Base-by-base conservation (phyloP, 352 stramenopile species). In the Detonula confervacea region DNA sequence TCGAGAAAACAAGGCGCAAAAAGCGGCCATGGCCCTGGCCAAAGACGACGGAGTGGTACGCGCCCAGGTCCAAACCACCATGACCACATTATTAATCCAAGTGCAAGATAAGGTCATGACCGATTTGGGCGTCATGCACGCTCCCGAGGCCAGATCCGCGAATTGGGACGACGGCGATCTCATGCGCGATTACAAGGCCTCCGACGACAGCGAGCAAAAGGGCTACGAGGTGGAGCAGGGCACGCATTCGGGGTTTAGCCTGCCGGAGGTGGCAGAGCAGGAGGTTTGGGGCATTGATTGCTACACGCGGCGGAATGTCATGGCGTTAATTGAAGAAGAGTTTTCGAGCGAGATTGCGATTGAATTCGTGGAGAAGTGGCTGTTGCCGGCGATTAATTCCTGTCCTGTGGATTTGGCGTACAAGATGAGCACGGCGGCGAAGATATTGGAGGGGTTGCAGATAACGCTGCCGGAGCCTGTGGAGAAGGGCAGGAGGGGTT, bases 221-320 rank as follows among this genome's bases (percentile, higher is more conserved):
- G 42, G 35, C 29, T 55, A 35, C 11, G 72, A 81, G 37, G 68
- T 86, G 18, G 66, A 76, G 47, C 78, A 86, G 33, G 78, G 78
- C 7, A 77, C 64, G 0, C 27, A 64, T 8, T 66, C 30, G 39
- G 56, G 52, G 63, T 44, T 60, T 49, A 72, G 47, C 18, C 30
- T 73, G 0, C 75, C 89, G 14, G 84, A 95, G 57, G 77, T 95
- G 37, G 80, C 89, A 4, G 90, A 93, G 68, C 88, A 95, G 62
- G 75, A 87, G 64, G 90, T 95, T 27, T 95, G 90, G 90, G 90
- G 90, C 6, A 91, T 95, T 35, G 90, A 94, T 68, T 93, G 88
- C 55, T 94, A 92, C 27, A 94, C 89, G 18, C 70, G 87, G 11
- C 67, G 77, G 61, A 94, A 94, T 76, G 72, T 94, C 20, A 83